Evolutionary conservation across 139 green algal genomes (phyloP).

Genomic region (Diplosphaera chodatii): DNA sequence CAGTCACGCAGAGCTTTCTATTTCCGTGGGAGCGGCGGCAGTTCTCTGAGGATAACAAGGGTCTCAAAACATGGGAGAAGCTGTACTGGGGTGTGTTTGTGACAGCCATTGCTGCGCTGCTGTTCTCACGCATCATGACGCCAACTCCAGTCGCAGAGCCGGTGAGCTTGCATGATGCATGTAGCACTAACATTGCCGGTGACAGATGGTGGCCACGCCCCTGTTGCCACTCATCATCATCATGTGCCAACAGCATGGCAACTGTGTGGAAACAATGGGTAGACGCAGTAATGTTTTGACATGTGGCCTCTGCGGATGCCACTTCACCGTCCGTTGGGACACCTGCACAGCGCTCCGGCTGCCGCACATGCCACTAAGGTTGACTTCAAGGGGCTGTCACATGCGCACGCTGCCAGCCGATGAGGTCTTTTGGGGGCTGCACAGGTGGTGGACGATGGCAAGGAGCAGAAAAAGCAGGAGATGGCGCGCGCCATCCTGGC

Average conservation of each 20-base stretch:
- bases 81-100: slow-evolving; percentile 74
- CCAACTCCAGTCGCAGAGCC: background rate
- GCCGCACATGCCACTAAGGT: background rate
- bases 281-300: too few species aligned
- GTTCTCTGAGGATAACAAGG: slow-evolving; percentile 37
- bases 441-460: slow-evolving; percentile 25
- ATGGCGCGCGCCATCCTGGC: slow-evolving; percentile 36
- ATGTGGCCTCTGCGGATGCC: too few species aligned
- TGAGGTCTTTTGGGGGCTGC: too few species aligned
- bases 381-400: background rate
- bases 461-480: slow-evolving; percentile 24
- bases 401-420: too few species aligned
- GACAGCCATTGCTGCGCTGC: slow-evolving; percentile 29
- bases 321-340: too few species aligned
- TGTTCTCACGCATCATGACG: slow-evolving; percentile 36
- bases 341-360: too few species aligned
- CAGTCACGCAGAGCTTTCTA: slow-evolving; percentile 36
- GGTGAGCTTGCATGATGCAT: background rate
- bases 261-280: too few species aligned
- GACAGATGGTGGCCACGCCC: too few species aligned
- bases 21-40: slow-evolving; percentile 55
- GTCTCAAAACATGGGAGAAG: slow-evolving; percentile 62
- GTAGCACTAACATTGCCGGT: slow-evolving; percentile 5
- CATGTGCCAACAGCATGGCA: too few species aligned
- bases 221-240: too few species aligned